Percentiles rank a stretch among this genome's conserved stretches.
These are phyloP conservation scores for Lasiosphaeria ovina DNA, from an alignment of 495 filamentous ascomycete genomes.

Conservation along the genomic window DNA sequence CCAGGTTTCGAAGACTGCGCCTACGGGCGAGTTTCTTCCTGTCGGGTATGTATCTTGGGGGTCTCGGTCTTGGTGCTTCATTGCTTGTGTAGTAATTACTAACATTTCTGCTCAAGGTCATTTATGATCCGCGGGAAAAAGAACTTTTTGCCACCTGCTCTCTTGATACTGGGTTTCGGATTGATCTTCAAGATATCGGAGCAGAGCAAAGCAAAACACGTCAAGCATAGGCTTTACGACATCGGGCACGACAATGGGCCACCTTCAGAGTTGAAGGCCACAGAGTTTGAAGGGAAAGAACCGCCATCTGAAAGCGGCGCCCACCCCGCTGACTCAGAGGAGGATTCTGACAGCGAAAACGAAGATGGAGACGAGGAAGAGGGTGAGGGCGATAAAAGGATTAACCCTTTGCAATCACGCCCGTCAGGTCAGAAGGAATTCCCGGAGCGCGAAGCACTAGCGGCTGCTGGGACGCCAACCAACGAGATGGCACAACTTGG, in stretches of 20 bases:
- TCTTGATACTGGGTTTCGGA: constrained; percentile 81
- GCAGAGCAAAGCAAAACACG: constrained; percentile 77
- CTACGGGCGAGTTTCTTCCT: constrained; percentile 74
- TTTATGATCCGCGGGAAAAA: constrained; percentile 84
- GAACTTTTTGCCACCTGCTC: constrained; percentile 85
- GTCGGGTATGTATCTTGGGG: constrained; percentile 45
- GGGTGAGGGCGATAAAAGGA: constrained; percentile 33
- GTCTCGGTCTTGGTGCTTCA: not conserved
- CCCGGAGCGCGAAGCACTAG: constrained; percentile 19
- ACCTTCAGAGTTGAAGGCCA: constrained; percentile 3
- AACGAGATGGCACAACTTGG: constrained; percentile 34
- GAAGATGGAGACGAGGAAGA: constrained; percentile 35
- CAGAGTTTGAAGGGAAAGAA: constrained; percentile 10
- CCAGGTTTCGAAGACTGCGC: constrained; percentile 81
- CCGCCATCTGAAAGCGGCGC: constrained; percentile 33
- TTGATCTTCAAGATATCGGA: constrained; percentile 87
- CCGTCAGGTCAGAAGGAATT: constrained; percentile 25
- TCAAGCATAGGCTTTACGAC: constrained; percentile 66
- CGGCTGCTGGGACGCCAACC: constrained; percentile 13
- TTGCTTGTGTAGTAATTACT: not conserved
- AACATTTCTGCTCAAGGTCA: constrained; percentile 25
- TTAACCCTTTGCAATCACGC: constrained; percentile 47
- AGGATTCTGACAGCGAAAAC: constrained; percentile 35
- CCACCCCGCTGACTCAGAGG: constrained; percentile 19
- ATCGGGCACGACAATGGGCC: constrained; percentile 14